These are phyloP conservation scores for Balakata baccata DNA, from an alignment of 345 rosid genomes.

Conservation along the genomic window DNA sequence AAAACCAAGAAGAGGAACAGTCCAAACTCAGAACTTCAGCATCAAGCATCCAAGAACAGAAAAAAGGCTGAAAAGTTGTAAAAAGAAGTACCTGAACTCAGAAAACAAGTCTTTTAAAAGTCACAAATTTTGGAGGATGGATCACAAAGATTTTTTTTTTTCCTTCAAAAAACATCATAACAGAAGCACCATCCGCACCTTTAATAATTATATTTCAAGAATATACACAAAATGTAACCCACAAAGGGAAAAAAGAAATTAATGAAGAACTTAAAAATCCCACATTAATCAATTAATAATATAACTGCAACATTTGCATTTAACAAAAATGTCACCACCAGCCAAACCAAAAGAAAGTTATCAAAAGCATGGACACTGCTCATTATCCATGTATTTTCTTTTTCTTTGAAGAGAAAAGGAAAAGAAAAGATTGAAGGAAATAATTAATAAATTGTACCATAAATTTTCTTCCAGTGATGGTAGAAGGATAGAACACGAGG, in stretches of 20 bases:
- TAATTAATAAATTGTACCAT: conserved; percentile 40
- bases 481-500: conserved; percentile 93
- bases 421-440: too few species aligned
- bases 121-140: conserved; percentile 27
- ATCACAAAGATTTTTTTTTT: not conserved
- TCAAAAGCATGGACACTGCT: too few species aligned
- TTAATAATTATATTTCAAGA: conserved; percentile 13
- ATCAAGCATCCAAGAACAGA: conserved; percentile 43
- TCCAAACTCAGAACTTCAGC: conserved; percentile 55
- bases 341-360: too few species aligned
- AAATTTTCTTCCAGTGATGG: conserved; percentile 94
- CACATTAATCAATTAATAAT: too few species aligned
- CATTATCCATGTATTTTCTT: too few species aligned
- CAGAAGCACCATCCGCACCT: conserved; percentile 9
- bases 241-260: not conserved
- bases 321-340: too few species aligned
- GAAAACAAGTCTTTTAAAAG: conserved; percentile 27
- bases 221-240: not conserved
- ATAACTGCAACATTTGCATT: too few species aligned
- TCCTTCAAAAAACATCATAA: conserved; percentile 14
- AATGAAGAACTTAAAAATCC: too few species aligned
- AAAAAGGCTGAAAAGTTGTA: conserved; percentile 41
- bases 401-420: too few species aligned
- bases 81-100: conserved; percentile 34
- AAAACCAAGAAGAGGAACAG: conserved; percentile 32